Percentiles rank a stretch among this genome's conserved stretches.
Conservation (phyloP, 257 asterid species). For the Scutellaria barbata region DNA sequence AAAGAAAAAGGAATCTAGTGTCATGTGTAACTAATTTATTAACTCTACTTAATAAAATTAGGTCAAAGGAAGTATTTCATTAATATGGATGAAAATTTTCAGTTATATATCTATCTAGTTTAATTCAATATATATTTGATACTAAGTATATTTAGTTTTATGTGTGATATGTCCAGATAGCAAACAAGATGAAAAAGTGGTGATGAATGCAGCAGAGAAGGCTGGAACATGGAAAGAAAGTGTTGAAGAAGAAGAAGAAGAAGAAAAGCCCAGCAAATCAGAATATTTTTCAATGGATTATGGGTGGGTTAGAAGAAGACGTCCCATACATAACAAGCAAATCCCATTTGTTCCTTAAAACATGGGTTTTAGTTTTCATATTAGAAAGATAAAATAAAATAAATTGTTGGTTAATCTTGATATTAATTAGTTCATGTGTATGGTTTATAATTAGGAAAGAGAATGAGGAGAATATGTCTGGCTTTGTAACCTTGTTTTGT, state of each 20-base stretch:
- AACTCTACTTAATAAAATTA: too few relatives aligned
- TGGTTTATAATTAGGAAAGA: too few relatives aligned
- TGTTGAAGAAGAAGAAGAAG: slow-evolving; percentile 44
- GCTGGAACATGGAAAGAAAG: slow-evolving; percentile 46
- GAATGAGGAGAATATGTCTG: too few relatives aligned
- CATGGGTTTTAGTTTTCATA: background rate
- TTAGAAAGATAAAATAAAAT: too few relatives aligned
- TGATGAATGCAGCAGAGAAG: slow-evolving; percentile 42
- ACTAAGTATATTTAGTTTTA: background rate
- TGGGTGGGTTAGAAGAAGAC: slow-evolving; percentile 52
- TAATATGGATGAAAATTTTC: too few relatives aligned
- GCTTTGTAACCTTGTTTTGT: slow-evolving; percentile 38
- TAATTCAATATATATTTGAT: background rate
- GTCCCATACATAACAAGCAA: slow-evolving; percentile 73
- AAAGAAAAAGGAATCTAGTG: too few relatives aligned
- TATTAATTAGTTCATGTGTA: background rate
- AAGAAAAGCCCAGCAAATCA: slow-evolving; percentile 42
- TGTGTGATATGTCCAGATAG: slow-evolving; percentile 38
- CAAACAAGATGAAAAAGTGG: slow-evolving; percentile 36
- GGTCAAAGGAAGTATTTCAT: too few relatives aligned
- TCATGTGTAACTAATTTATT: too few relatives aligned
- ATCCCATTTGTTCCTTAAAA: slow-evolving; percentile 56
- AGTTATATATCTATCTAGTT: too few relatives aligned
- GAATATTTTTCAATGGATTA: slow-evolving; percentile 76
- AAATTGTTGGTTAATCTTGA: too few relatives aligned